Conservation (phyloP, 1,139 yeast species). For the Pneumocystis wakefieldiae region DNA sequence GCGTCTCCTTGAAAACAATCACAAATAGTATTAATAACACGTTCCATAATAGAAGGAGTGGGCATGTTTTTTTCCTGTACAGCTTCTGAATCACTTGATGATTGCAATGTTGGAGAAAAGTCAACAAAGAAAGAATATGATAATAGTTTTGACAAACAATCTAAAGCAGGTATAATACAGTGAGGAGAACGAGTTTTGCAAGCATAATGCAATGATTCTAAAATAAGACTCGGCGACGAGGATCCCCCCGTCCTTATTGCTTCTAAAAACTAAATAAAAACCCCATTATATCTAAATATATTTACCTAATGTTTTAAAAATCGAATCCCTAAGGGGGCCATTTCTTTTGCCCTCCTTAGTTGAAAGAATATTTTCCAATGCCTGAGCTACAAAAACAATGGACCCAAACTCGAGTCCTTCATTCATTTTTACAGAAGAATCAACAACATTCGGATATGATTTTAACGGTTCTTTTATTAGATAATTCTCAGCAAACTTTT, state of each 20-base stretch:
- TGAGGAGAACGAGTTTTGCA: slow-evolving; percentile 40
- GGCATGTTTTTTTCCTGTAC: slow-evolving; percentile 38
- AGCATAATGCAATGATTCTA: slow-evolving; percentile 48
- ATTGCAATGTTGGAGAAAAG: slow-evolving; percentile 26
- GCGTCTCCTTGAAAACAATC: slow-evolving; percentile 84
- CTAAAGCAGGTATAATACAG: slow-evolving; percentile 43
- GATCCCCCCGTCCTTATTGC: slow-evolving; percentile 16
- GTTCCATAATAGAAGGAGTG: slow-evolving; percentile 52
- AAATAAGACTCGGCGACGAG: slow-evolving; percentile 36
- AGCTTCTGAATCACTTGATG: slow-evolving; percentile 20
- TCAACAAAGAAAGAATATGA: slow-evolving; percentile 48
- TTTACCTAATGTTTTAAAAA: slow-evolving; percentile 30
- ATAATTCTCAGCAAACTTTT: not conserved
- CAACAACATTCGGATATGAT: not conserved
- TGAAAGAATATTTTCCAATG: slow-evolving; percentile 33
- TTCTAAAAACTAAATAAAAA: slow-evolving; percentile 12
- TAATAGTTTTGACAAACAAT: slow-evolving; percentile 50
- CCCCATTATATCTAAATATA: slow-evolving; percentile 7
- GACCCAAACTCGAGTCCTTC: not conserved
- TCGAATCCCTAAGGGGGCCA: slow-evolving; percentile 29
- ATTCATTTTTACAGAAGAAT: not conserved
- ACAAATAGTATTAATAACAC: slow-evolving; percentile 71
- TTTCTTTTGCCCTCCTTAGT: slow-evolving; percentile 38
- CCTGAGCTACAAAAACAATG: slow-evolving; percentile 33
- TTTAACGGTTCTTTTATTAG: not conserved